Percentiles rank a stretch among this genome's conserved stretches.
Evolutionary conservation across 2,329 filamentous ascomycete species (phyloP).

Genomic region (Calcarisporium arbuscula): DNA sequence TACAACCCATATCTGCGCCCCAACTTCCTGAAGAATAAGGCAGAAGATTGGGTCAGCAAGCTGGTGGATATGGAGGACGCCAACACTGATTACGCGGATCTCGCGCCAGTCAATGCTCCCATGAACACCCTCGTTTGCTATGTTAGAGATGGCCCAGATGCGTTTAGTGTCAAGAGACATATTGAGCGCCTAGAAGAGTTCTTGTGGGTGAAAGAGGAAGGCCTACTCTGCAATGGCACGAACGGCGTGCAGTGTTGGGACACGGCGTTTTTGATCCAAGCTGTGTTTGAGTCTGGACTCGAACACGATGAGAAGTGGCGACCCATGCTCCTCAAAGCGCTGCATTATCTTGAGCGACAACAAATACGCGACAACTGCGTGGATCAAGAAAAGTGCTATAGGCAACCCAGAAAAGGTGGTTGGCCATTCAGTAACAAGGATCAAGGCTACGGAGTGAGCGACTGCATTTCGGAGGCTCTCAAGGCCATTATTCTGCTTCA

Average conservation of each 20-base stretch:
- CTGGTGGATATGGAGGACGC: constrained; percentile 86
- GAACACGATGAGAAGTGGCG: constrained; percentile 71
- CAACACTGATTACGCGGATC: constrained; percentile 80
- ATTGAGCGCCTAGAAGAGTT: constrained; percentile 78
- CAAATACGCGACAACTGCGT: constrained; percentile 81
- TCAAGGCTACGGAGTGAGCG: constrained; percentile 92
- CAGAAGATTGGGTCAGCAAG: constrained; percentile 76
- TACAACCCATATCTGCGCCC: constrained; percentile 75
- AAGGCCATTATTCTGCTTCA: constrained; percentile 84
- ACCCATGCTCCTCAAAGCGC: constrained; percentile 74
- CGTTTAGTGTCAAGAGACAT: constrained; percentile 67
- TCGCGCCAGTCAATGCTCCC: constrained; percentile 83
- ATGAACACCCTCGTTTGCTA: constrained; percentile 89
- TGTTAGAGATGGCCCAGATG: constrained; percentile 72
- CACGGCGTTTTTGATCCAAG: constrained; percentile 83
- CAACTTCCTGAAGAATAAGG: constrained; percentile 57
- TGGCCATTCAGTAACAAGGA: constrained; percentile 93
- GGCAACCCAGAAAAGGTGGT: constrained; percentile 83
- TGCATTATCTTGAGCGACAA: constrained; percentile 82
- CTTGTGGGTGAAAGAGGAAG: constrained; percentile 86
- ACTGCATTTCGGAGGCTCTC: constrained; percentile 87
- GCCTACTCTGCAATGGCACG: constrained; percentile 91
- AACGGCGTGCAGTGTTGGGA: constrained; percentile 99
- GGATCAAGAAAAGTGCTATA: constrained; percentile 75
- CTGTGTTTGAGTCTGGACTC: constrained; percentile 71